Conservation (phyloP, 345 rosid genomes). For the Cardamine chenopodiifolia region DNA sequence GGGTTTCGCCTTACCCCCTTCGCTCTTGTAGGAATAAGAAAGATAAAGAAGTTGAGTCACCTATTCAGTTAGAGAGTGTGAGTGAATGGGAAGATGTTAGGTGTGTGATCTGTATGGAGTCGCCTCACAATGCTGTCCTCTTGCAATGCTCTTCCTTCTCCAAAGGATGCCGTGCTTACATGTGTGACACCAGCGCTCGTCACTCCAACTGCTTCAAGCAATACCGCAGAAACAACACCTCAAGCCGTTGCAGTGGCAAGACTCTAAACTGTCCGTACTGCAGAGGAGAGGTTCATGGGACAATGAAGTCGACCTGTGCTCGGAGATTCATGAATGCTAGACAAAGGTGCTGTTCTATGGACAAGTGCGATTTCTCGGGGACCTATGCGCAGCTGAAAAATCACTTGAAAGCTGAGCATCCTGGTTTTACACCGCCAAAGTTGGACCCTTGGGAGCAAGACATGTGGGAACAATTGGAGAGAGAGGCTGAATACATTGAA, state of each 20-base stretch:
- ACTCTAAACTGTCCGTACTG: slow-evolving; percentile 60
- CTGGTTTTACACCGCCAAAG: slow-evolving; percentile 44
- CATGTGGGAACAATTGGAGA: slow-evolving; percentile 54
- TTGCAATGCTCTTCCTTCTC: slow-evolving; percentile 59
- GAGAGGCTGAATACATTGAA: slow-evolving; percentile 49
- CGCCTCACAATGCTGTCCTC: slow-evolving; percentile 74
- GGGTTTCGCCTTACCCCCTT: slow-evolving; percentile 58
- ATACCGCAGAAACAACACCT: slow-evolving; percentile 42
- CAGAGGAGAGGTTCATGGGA: slow-evolving; percentile 58
- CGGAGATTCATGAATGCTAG: slow-evolving; percentile 62
- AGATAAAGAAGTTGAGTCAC: slow-evolving; percentile 37
- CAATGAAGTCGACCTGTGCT: slow-evolving; percentile 50
- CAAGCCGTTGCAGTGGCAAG: slow-evolving; percentile 30
- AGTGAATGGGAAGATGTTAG: slow-evolving; percentile 67
- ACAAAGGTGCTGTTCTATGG: slow-evolving; percentile 53
- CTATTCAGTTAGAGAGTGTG: slow-evolving; percentile 42
- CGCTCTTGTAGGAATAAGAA: slow-evolving; percentile 44
- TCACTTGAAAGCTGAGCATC: slow-evolving; percentile 65
- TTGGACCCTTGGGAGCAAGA: slow-evolving; percentile 50
- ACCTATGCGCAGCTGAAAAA: slow-evolving; percentile 57
- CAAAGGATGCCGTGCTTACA: slow-evolving; percentile 69
- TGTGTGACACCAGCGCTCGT: slow-evolving; percentile 70
- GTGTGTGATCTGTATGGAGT: slow-evolving; percentile 80
- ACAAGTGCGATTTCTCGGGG: slow-evolving; percentile 56
- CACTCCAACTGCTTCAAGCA: slow-evolving; percentile 75